Percentiles rank a stretch among this genome's conserved stretches.
phyloP scores from a whole-genome alignment of 352 stramenopile species.

The Pythium sukuiense region DNA sequence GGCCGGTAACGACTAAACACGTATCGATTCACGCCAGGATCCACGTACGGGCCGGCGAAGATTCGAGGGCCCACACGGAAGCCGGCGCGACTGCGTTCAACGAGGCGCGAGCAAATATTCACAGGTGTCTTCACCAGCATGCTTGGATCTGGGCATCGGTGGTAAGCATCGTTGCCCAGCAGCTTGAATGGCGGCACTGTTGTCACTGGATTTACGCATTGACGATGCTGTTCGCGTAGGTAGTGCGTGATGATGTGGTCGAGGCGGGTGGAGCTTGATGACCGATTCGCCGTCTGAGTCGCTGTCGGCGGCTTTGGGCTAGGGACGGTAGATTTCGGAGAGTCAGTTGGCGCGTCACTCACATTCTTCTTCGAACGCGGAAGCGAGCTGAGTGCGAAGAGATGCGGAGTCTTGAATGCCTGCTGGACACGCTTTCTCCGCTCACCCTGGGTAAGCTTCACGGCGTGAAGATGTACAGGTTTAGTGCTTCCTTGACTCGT shows the following conservation, averaged over 20 bases:
- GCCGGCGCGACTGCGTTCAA: constrained; percentile 46
- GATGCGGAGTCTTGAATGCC: constrained; percentile 22
- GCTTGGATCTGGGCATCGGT: constrained; percentile 77
- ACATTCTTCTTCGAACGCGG: constrained; percentile 3
- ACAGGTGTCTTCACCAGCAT: constrained; percentile 42
- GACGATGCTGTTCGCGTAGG: constrained; percentile 85
- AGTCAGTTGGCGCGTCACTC: constrained; percentile 4
- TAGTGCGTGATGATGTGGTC: constrained; percentile 89
- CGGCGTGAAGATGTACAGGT: not conserved
- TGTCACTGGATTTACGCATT: constrained; percentile 84
- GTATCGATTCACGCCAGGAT: constrained; percentile 76
- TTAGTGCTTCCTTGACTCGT: not conserved
- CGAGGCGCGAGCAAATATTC: constrained; percentile 66
- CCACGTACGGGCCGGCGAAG: constrained; percentile 53
- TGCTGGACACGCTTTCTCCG: constrained; percentile 25
- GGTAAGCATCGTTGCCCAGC: constrained; percentile 45
- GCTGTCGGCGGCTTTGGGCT: not conserved
- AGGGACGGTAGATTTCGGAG: not conserved
- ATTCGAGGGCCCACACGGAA: constrained; percentile 45
- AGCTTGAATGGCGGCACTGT: constrained; percentile 87
- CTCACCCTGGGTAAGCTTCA: constrained; percentile 21
- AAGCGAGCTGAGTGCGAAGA: constrained; percentile 3
- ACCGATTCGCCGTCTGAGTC: not conserved
- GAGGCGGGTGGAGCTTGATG: constrained; percentile 42
- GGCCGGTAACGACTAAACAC: constrained; percentile 77